phyloP scores from a whole-genome alignment of 495 filamentous ascomycete genomes.

The Lasiosphaeris hirsuta region DNA sequence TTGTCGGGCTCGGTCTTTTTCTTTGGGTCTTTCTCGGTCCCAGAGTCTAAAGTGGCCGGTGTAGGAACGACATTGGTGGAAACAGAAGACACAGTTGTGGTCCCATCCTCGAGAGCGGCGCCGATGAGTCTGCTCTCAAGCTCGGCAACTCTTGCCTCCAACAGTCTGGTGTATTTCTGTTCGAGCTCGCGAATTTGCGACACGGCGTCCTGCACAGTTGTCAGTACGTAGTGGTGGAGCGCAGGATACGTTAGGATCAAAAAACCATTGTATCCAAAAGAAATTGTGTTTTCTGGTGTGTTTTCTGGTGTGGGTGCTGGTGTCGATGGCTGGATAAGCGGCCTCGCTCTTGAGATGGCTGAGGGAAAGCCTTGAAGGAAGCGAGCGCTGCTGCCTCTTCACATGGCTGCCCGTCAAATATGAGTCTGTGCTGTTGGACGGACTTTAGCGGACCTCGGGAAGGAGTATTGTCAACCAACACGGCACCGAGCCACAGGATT shows the following conservation, averaged over 20 bases:
- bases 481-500: neutral
- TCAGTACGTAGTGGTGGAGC: too few species aligned
- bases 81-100: neutral
- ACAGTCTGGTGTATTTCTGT: slow-evolving; percentile 6
- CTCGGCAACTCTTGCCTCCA: slow-evolving; percentile 4
- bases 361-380: neutral
- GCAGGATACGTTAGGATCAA: too few species aligned
- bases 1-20: neutral
- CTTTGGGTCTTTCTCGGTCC: neutral
- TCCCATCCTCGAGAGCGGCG: too few species aligned
- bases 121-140: slow-evolving; percentile 4
- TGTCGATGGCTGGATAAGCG: too few species aligned
- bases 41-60: neutral
- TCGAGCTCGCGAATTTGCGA: slow-evolving; percentile 5
- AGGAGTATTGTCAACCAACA: too few species aligned
- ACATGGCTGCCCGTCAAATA: too few species aligned
- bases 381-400: neutral
- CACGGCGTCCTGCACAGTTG: neutral
- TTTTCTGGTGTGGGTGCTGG: too few species aligned
- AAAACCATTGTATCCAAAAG: too few species aligned
- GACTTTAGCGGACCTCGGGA: too few species aligned
- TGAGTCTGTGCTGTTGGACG: too few species aligned
- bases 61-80: neutral
- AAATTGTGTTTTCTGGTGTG: too few species aligned
- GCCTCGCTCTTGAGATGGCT: too few species aligned